Evolutionary conservation across 129 eudicot genomes (phyloP).

Genomic region (Centrapalus pauciflorus): DNA sequence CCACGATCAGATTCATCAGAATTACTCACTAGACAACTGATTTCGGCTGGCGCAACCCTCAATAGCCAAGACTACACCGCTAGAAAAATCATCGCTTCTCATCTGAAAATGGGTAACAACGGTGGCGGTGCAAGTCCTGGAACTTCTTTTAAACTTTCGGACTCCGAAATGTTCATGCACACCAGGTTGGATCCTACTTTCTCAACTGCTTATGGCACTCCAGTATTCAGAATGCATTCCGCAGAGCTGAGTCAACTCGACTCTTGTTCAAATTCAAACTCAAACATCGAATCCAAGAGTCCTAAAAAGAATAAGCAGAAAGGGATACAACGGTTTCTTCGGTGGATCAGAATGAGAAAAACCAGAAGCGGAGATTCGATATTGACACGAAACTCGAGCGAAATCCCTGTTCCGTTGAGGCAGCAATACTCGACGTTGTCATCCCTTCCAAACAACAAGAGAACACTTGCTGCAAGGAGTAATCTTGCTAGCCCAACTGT

Average conservation of each 20-base stretch:
- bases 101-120: constrained; percentile 50
- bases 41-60: constrained; percentile 80
- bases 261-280: constrained; percentile 29
- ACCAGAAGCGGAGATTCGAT: constrained; percentile 22
- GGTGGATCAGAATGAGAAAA: constrained; percentile 59
- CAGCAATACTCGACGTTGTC: constrained; percentile 55
- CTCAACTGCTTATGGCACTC: constrained; percentile 26
- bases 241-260: constrained; percentile 29
- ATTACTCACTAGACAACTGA: constrained; percentile 54
- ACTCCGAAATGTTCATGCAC: constrained; percentile 59
- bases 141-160: constrained; percentile 66
- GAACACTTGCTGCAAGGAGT: constrained; percentile 74
- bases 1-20: constrained; percentile 81
- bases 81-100: constrained; percentile 73
- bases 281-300: constrained; percentile 16
- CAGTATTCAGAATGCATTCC: constrained; percentile 18
- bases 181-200: constrained; percentile 44
- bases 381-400: constrained; percentile 30
- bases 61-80: constrained; percentile 61
- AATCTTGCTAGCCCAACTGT: constrained; percentile 63
- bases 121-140: constrained; percentile 71
- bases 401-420: constrained; percentile 54
- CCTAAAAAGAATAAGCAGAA: constrained; percentile 27
- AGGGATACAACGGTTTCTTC: constrained; percentile 52
- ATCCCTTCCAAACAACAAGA: constrained; percentile 57